Percentiles rank a stretch among this genome's conserved stretches.
These are phyloP conservation scores for Tylopilus subfusipes DNA, from an alignment of 768 basidiomycete species.

Conservation along the genomic window DNA sequence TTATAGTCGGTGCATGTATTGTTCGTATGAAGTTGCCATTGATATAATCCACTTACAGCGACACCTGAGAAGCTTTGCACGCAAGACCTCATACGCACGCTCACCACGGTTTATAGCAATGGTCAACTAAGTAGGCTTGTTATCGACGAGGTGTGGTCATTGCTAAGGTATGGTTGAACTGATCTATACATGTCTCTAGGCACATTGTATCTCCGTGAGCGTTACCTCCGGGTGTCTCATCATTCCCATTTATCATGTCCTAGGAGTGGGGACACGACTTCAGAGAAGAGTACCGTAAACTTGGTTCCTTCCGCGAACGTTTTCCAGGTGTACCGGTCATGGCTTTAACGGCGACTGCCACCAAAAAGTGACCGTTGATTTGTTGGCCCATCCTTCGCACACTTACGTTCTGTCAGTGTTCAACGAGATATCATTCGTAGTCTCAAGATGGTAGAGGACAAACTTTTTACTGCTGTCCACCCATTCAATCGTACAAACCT, in stretches of 20 bases:
- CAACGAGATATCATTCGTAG: slow-evolving; percentile 68
- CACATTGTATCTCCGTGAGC: slow-evolving; percentile 77
- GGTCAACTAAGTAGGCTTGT: slow-evolving; percentile 68
- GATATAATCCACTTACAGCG: slow-evolving; percentile 37
- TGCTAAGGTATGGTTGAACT: not conserved
- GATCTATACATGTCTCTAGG: slow-evolving; percentile 39
- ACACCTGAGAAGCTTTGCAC: slow-evolving; percentile 74
- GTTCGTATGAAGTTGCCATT: not conserved
- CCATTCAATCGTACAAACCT: slow-evolving; percentile 80
- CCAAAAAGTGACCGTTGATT: slow-evolving; percentile 44
- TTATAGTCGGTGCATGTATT: slow-evolving; percentile 53
- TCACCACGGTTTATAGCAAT: slow-evolving; percentile 50
- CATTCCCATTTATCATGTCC: not conserved
- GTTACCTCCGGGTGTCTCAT: not conserved
- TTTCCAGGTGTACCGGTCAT: slow-evolving; percentile 77
- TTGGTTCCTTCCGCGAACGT: slow-evolving; percentile 65
- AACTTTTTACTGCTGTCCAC: slow-evolving; percentile 62
- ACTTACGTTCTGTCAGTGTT: slow-evolving; percentile 45
- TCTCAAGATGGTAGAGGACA: slow-evolving; percentile 54
- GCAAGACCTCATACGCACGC: slow-evolving; percentile 47
- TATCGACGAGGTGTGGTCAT: slow-evolving; percentile 64
- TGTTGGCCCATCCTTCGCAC: not conserved
- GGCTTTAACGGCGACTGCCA: slow-evolving; percentile 85
- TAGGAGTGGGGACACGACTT: slow-evolving; percentile 89
- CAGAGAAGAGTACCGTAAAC: slow-evolving; percentile 64